These are phyloP conservation scores for Eremothecium sinecaudum DNA, from an alignment of 1,139 yeast species.

Conservation along the genomic window DNA sequence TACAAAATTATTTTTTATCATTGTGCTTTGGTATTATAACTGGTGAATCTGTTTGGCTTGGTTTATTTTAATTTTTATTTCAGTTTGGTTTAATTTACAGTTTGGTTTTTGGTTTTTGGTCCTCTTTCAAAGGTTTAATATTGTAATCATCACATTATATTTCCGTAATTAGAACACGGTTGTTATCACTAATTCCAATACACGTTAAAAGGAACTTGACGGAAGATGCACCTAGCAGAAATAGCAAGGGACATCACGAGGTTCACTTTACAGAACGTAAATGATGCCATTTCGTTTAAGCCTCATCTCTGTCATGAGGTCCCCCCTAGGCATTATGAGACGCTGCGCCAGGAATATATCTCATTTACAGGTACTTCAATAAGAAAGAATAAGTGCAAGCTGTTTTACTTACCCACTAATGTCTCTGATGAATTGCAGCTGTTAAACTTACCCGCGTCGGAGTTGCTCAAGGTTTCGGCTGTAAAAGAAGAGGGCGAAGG, in stretches of 20 bases:
- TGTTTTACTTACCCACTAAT: conserved; percentile 19
- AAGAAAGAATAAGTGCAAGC: conserved; percentile 18
- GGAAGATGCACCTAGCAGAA: conserved; percentile 11
- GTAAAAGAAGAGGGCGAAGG: neutral
- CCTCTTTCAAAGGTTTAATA: no score
- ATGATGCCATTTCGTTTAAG: conserved; percentile 21
- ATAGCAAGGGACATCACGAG: conserved; percentile 18
- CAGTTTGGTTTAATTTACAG: no score
- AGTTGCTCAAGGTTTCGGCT: conserved; percentile 13
- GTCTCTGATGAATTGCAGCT: conserved; percentile 19
- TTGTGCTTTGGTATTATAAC: no score
- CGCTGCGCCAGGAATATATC: conserved; percentile 17
- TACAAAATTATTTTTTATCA: no score
- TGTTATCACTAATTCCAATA: no score
- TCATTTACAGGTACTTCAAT: conserved; percentile 21
- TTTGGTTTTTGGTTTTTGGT: no score
- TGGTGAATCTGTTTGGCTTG: no score
- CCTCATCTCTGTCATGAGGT: conserved; percentile 22
- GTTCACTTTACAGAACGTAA: conserved; percentile 18
- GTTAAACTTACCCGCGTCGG: conserved; percentile 19
- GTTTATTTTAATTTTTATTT: no score
- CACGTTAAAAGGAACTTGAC: no score
- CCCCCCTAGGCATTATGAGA: conserved; percentile 17
- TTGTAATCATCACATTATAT: no score
- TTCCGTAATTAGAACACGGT: no score